phyloP scores from a whole-genome alignment of 2,329 filamentous ascomycete genomes.

The Penicillium sp. region DNA sequence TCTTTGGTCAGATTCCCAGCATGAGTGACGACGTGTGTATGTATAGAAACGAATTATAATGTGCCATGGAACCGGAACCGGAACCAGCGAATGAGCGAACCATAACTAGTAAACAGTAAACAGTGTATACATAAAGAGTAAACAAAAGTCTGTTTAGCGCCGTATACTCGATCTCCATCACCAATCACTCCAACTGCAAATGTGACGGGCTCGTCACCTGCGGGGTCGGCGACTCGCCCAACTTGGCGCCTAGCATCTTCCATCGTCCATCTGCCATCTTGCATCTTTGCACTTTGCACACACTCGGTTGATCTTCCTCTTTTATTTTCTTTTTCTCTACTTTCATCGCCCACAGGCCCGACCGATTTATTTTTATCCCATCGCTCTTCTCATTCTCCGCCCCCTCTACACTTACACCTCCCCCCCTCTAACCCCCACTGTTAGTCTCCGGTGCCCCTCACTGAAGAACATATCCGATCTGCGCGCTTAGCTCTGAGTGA shows the following conservation, averaged over 20 bases:
- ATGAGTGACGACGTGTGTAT: conserved; percentile 24
- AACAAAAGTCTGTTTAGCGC: too few relatives aligned
- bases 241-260: conserved; percentile 20
- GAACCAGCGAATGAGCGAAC: too few relatives aligned
- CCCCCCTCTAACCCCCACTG: conserved; percentile 3
- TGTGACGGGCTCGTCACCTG: conserved; percentile 24
- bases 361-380: conserved; percentile 12
- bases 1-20: conserved; percentile 2
- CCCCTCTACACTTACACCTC: neutral
- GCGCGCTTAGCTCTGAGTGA: conserved; percentile 19
- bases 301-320: too few relatives aligned
- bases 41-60: conserved; percentile 25
- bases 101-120: neutral
- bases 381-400: conserved; percentile 2
- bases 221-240: conserved; percentile 25
- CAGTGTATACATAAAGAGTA: neutral
- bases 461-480: conserved; percentile 15
- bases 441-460: conserved; percentile 18
- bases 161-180: neutral
- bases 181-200: conserved; percentile 6
- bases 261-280: too few relatives aligned
- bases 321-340: conserved; percentile 1
- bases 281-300: too few relatives aligned
- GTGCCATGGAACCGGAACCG: conserved; percentile 11
- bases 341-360: neutral